A percentile compares a stretch with the other conserved stretches of the same genome.
Evolutionary conservation across 768 basidiomycete species (phyloP).

Genomic region (Coprinellus micaceus): DNA sequence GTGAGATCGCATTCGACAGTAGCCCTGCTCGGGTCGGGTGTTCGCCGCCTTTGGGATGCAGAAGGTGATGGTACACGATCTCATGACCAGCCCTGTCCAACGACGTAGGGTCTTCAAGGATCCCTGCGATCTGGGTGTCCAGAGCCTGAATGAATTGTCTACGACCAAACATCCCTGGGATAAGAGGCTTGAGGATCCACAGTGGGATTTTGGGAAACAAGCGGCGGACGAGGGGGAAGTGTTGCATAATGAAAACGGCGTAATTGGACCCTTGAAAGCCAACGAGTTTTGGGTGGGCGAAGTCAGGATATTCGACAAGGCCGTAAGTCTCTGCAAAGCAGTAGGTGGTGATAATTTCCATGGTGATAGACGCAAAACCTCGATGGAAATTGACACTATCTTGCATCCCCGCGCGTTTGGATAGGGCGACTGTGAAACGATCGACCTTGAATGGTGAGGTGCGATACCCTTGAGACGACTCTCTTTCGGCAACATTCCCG

Average conservation of each 20-base stretch:
- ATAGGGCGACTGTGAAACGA: no score
- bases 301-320: slow-evolving; percentile 26
- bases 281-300: slow-evolving; percentile 29
- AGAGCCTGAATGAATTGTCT: slow-evolving; percentile 31
- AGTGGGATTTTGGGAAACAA: slow-evolving; percentile 31
- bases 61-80: slow-evolving; percentile 35
- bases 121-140: slow-evolving; percentile 32
- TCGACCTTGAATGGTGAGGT: no score
- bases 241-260: slow-evolving; percentile 36
- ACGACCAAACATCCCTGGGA: slow-evolving; percentile 33
- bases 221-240: slow-evolving; percentile 30
- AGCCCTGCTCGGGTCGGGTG: slow-evolving; percentile 13
- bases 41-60: slow-evolving; percentile 19
- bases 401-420: no score
- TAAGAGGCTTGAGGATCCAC: slow-evolving; percentile 29
- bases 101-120: slow-evolving; percentile 30
- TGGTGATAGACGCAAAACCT: slow-evolving; percentile 35
- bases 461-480: no score
- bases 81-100: slow-evolving; percentile 30
- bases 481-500: no score
- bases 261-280: slow-evolving; percentile 35
- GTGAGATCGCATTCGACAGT: slow-evolving; percentile 32
- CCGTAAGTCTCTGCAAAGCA: slow-evolving; percentile 34
- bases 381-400: slow-evolving; percentile 29
- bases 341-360: slow-evolving; percentile 39